Conservation (phyloP, 139 green algal species). For the Nannochloris sp. region DNA sequence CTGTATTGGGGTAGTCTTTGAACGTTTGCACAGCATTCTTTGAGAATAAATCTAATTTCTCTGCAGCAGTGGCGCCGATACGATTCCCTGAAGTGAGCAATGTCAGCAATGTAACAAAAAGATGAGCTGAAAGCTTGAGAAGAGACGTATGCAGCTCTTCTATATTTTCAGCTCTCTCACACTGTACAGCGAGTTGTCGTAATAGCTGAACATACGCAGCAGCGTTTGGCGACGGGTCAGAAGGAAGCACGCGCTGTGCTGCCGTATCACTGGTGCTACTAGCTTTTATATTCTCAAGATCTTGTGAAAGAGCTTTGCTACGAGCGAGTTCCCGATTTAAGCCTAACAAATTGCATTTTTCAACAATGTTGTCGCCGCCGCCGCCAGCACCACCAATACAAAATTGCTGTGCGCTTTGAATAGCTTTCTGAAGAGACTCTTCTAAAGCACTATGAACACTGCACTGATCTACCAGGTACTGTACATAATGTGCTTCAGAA, state of each 20-base stretch:
- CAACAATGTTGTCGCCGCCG: too few relatives aligned
- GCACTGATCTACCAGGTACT: conserved; percentile 8
- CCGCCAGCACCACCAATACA: too few relatives aligned
- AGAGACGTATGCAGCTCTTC: background rate
- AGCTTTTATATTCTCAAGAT: background rate
- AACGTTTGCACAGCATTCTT: conserved; percentile 1
- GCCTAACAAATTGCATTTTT: background rate
- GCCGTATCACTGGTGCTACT: background rate
- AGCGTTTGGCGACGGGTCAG: background rate
- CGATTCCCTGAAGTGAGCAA: conserved; percentile 1
- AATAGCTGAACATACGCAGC: background rate
- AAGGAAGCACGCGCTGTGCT: too few relatives aligned
- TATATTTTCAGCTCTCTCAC: background rate
- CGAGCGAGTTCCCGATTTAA: background rate
- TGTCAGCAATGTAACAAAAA: background rate
- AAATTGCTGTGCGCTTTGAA: background rate
- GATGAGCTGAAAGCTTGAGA: background rate
- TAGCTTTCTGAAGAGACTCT: background rate
- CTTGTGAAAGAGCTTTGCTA: background rate
- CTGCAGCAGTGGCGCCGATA: background rate
- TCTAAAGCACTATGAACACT: conserved; percentile 1
- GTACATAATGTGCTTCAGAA: conserved; percentile 12
- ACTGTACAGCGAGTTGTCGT: background rate
- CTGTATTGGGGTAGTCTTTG: conserved; percentile 1
- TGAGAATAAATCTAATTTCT: conserved; percentile 5